phyloP scores from a whole-genome alignment of 2,329 filamentous ascomycete species.

The Sclerotinia subarctica region DNA sequence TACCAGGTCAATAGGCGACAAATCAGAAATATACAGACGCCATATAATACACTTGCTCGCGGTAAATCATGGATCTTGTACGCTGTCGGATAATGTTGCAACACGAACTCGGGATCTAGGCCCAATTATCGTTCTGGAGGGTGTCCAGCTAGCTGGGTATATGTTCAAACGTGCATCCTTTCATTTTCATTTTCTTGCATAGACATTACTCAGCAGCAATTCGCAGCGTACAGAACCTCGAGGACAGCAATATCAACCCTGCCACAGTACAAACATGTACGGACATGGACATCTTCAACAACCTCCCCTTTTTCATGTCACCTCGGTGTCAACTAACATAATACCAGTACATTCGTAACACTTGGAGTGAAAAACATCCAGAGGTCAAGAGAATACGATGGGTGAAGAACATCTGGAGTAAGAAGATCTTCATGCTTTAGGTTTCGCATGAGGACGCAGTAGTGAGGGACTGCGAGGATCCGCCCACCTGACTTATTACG shows the following conservation, averaged over 20 bases:
- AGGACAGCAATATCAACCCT: not conserved
- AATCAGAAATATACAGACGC: not conserved
- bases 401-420: not conserved
- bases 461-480: not conserved
- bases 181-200: not conserved
- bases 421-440: not conserved
- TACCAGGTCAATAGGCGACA: not conserved
- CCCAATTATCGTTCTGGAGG: not conserved
- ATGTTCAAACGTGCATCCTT: not conserved
- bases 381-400: not conserved
- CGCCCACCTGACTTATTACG: not conserved
- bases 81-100: not conserved
- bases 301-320: not conserved
- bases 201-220: not conserved
- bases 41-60: not conserved
- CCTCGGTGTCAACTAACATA: not conserved
- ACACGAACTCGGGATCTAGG: not conserved
- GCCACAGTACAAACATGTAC: not conserved
- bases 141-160: not conserved
- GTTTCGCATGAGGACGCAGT: not conserved
- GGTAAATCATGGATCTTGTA: not conserved
- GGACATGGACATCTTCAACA: not conserved
- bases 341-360: not conserved
- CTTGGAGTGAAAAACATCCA: not conserved
- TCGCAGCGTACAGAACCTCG: not conserved